Evolutionary conservation across 2,329 filamentous ascomycete genomes (phyloP), one percentile per base, ranked within the genome.

Genomic region (Helicocarpus griseus): DNA sequence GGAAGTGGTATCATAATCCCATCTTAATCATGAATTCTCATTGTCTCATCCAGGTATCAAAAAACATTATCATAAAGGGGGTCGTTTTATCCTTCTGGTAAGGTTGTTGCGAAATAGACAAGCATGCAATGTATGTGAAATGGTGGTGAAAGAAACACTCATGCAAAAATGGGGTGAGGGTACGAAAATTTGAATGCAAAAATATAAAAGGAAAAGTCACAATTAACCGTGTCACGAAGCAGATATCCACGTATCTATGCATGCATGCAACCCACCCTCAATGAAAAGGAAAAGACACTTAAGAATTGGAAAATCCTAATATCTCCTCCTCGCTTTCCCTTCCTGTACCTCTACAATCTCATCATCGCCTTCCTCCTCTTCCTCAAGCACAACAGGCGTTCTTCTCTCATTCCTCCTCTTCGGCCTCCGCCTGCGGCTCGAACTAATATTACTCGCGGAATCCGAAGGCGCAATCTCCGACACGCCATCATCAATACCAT

Each of bases 381-480:
- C 72, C 52, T 73, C 72, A 4, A 75, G 70, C 2, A 69, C 63
- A 1, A 72, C 71, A 7, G 73, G 73, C 1, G 73, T 76, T n/a
- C 73, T 66, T 54, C 73, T 66, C 58, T 76, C 73, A 11, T 66
- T 73, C 4, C 73, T 64, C 56, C 73, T 60, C 57, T 73, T 76
- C 5, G 71, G 72, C 39, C 71, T 64, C 28, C 73, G 65, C 22
- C 68, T 63, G 43, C 72, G 62, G 24, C 60, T 56, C 44, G 68
- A 71, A n/a, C 70, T 71, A 54, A 76, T 71, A 41, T 76, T 76
- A 55, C 73, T 76, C 8, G 73, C 73, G 21, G 69, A 73, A 59
- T 76, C 73, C 54, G 75, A 73, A 1, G 73, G 73, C 6, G 69
- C 70, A 35, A 76, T 61, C 47, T 67, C 65, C 4, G 70, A 73